Base-by-base conservation (phyloP, 2,329 filamentous ascomycete genomes). In the Venturiaceae sp. region DNA sequence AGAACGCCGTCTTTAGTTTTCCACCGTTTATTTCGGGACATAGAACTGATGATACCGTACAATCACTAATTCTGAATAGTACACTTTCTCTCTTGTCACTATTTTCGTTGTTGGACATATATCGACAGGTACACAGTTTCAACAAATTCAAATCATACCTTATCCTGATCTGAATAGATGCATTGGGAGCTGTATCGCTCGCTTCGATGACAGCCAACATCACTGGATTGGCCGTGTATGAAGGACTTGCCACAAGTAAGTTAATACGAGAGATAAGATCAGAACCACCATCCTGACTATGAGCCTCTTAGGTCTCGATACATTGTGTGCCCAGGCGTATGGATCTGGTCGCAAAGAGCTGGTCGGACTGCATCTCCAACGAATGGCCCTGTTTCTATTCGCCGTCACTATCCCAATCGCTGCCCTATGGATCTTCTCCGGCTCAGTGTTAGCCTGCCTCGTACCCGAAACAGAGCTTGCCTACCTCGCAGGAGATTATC, bases 131-230 rank as follows among this genome's bases (percentile, higher is more conserved):
- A n/a, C n/a, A n/a, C n/a, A n/a, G n/a, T n/a, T n/a, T n/a, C n/a
- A n/a, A n/a, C n/a, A n/a, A n/a, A n/a, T n/a, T n/a, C n/a, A n/a
- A n/a, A n/a, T n/a, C n/a, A n/a, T n/a, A n/a, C n/a, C n/a, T n/a
- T n/a, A n/a, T n/a, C n/a, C n/a, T n/a, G n/a, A n/a, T n/a, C n/a
- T n/a, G 79, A 21, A 76, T 77, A 3, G 74, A 78, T 63, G 79
- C 80, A 59, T 66, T 82, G 9, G 80, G 77, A 1, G 80, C 79
- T 0, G 77, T 79, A 0, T 78, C 75, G 57, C 65, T 82, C 16
- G 78, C 77, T 26, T 74, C 77, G 26, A 81, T 78, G 50, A 81
- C 79, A 0, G 77, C 80, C 62, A 81, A 78, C 60, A 81, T 83
- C 55, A 70, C 78, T 6, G 80, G 80, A 0, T 73, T 77, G 21